Conservation (phyloP, 768 basidiomycete species). For the Hygrophoropsis aurantiaca region DNA sequence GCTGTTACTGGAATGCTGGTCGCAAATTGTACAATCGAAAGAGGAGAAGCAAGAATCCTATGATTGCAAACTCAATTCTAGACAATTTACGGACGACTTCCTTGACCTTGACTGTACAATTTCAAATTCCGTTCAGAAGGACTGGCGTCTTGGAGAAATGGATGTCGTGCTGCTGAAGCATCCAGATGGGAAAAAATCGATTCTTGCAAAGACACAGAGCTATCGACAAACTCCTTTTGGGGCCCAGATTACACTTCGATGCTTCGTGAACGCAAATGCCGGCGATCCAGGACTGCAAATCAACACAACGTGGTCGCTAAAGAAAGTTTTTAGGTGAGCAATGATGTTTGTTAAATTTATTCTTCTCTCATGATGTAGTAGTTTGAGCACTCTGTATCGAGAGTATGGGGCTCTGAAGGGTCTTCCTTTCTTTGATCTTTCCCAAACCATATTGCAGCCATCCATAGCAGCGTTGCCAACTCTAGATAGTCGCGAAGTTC, state of each 20-base stretch:
- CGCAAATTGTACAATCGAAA: constrained; percentile 78
- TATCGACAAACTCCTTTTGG: constrained; percentile 43
- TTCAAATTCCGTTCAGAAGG: constrained; percentile 54
- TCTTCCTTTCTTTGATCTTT: constrained; percentile 80
- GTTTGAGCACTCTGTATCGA: constrained; percentile 86
- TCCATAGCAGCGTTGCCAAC: constrained; percentile 47
- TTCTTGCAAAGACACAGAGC: constrained; percentile 72
- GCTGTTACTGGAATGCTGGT: constrained; percentile 87
- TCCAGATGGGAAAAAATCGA: constrained; percentile 46
- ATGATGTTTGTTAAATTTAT: background rate
- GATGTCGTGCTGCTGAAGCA: constrained; percentile 83
- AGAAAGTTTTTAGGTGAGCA: constrained; percentile 77
- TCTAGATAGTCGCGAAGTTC: constrained; percentile 52
- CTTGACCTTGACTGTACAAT: constrained; percentile 75
- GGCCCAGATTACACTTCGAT: constrained; percentile 61
- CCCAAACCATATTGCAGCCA: constrained; percentile 68
- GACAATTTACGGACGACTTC: constrained; percentile 79
- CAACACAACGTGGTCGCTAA: constrained; percentile 68
- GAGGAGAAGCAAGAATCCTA: constrained; percentile 57
- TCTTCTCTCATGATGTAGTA: constrained; percentile 31
- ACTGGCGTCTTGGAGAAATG: constrained; percentile 77
- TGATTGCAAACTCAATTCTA: constrained; percentile 63
- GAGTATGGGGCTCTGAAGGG: constrained; percentile 88
- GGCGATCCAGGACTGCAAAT: constrained; percentile 63
- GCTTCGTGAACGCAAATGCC: constrained; percentile 37